Conservation (phyloP, 495 filamentous ascomycete genomes). For the Cryomyces minteri region DNA sequence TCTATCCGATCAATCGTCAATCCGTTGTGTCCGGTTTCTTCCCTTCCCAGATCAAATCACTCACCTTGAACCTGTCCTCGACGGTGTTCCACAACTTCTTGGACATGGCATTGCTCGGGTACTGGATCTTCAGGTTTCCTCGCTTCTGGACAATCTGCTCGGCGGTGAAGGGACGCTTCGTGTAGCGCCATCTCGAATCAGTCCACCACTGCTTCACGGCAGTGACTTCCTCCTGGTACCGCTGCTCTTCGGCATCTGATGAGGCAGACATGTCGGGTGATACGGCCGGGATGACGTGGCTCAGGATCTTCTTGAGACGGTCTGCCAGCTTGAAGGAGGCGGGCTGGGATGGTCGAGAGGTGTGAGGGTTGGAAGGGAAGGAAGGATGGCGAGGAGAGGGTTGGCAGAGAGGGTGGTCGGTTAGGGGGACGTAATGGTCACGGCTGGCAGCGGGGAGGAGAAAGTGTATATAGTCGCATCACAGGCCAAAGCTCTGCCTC, state of each 20-base stretch:
- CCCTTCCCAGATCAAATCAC: slow-evolving; percentile 3
- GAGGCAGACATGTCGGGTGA: neutral
- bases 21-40: too few relatives aligned
- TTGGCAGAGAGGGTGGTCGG: too few relatives aligned
- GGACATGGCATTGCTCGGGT: slow-evolving; percentile 67
- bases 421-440: neutral
- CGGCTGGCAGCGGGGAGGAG: neutral
- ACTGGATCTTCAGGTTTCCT: slow-evolving; percentile 79
- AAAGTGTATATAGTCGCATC: neutral
- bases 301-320: neutral
- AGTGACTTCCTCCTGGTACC: slow-evolving; percentile 63
- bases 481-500: neutral
- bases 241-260: slow-evolving; percentile 59
- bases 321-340: neutral
- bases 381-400: too few relatives aligned
- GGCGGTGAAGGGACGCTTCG: slow-evolving; percentile 81
- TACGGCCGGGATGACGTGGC: neutral
- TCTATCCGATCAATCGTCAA: slow-evolving; percentile 25
- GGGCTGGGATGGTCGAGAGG: too few relatives aligned
- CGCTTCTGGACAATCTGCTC: slow-evolving; percentile 95
- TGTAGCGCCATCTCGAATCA: slow-evolving; percentile 79
- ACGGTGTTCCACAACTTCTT: slow-evolving; percentile 94
- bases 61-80: slow-evolving; percentile 66
- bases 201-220: slow-evolving; percentile 89
- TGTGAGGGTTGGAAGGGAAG: too few relatives aligned